Base-by-base conservation (phyloP, 1,284 basidiomycete species). In the Laetiporus sulphureus region DNA sequence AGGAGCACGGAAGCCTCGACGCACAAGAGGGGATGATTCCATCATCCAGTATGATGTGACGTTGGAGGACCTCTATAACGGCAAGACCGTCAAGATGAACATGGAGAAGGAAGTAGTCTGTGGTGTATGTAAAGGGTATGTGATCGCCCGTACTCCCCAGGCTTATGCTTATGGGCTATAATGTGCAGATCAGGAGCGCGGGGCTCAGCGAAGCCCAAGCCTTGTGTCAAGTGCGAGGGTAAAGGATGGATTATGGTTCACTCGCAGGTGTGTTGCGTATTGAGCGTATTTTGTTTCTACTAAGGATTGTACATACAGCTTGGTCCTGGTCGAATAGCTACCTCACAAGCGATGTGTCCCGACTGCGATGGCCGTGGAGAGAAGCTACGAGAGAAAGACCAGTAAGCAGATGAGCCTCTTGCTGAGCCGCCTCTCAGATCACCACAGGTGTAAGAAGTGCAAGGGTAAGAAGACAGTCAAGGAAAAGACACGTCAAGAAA, bases 11-110 rank as follows among this genome's bases (percentile, higher is more conserved):
- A 68, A 57, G 8, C 64, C 51, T 25, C 64, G 67, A 46, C 66
- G 67, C 61, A 72, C 63, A 36, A 77, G 76, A 55, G 80, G 81
- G 12, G 70, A 82, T 49, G 83, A 92, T 61, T 81, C 85, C 5
- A 69, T 83, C 25, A 82, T 96, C 49, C 77, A 82, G 2, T 89
- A 95, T 59, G 73, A 87, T 15, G 90, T 97, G 44, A 84, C 87
- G 3, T 72, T 99, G 25, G 92, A 96, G 61, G 94, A 98, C 60
- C 69, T 95, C 21, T 98, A 92, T 65, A 88, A 85, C 46, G 95
- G 95, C 24, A 94, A 93, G 63, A 77, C 77, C 12, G 84, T 95
- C 36, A 87, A 85, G 58, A 83, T 98, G 70, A 88, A 83, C 53
- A 79, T 97, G 67, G 89, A 94, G 63, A 84, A 91, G 56, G 83